Percentiles rank a stretch among this genome's conserved stretches.
These are phyloP conservation scores for Flaveria ramosissima DNA, from an alignment of 129 eudicot species.

Conservation along the genomic window DNA sequence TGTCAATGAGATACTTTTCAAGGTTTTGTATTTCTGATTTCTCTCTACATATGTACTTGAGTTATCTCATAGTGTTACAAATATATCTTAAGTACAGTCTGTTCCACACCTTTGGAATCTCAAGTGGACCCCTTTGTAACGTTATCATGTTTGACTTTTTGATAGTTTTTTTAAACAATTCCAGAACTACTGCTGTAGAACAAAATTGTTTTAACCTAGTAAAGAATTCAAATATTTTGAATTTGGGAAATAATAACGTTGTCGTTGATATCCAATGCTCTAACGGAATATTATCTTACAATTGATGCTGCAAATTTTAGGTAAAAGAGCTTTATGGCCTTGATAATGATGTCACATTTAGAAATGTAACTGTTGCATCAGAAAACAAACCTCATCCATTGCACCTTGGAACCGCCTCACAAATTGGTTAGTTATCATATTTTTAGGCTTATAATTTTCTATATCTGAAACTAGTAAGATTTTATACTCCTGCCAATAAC, in stretches of 20 bases:
- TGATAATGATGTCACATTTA: slow-evolving; percentile 69
- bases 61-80: not conserved
- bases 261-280: not conserved
- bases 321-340: slow-evolving; percentile 95
- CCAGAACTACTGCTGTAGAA: slow-evolving; percentile 6
- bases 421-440: slow-evolving; percentile 64
- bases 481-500: slow-evolving; percentile 10
- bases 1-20: slow-evolving; percentile 52
- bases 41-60: not conserved
- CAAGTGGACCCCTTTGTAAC: not conserved
- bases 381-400: slow-evolving; percentile 86
- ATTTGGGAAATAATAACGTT: not conserved
- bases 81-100: not conserved
- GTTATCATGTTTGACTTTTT: not conserved
- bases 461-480: slow-evolving; percentile 10
- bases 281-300: slow-evolving; percentile 8
- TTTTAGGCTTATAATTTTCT: slow-evolving; percentile 17
- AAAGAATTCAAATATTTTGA: not conserved
- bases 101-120: not conserved
- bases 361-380: slow-evolving; percentile 76
- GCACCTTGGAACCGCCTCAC: slow-evolving; percentile 95
- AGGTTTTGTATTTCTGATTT: slow-evolving; percentile 47
- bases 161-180: not conserved
- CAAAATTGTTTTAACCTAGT: not conserved
- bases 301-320: slow-evolving; percentile 41